Conservation (phyloP, 78 protist species). For the Speleostelium caveatum region DNA sequence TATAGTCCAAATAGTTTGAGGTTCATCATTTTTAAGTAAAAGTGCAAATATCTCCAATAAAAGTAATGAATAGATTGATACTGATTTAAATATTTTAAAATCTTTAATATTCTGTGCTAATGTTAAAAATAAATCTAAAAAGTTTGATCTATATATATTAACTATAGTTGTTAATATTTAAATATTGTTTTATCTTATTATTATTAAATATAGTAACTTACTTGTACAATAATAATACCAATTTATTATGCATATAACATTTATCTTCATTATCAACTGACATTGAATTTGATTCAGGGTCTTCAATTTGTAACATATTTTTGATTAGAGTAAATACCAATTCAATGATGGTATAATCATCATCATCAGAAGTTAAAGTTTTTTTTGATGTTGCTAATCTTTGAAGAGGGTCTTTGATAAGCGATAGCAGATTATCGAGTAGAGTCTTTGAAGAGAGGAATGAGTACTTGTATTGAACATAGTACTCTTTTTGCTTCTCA, state of each 20-base stretch:
- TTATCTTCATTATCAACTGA: slow-evolving; percentile 3
- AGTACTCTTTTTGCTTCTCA: slow-evolving; percentile 5
- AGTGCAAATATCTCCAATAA: slow-evolving; percentile 60
- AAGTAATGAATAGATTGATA: slow-evolving; percentile 29
- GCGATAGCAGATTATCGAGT: neutral
- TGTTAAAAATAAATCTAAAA: slow-evolving; percentile 43
- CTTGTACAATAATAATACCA: slow-evolving; percentile 29
- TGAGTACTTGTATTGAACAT: slow-evolving; percentile 7
- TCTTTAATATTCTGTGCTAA: slow-evolving; percentile 40
- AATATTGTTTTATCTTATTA: neutral
- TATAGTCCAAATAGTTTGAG: slow-evolving; percentile 13
- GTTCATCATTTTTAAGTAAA: slow-evolving; percentile 28
- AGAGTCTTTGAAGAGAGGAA: slow-evolving; percentile 10
- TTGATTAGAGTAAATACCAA: slow-evolving; percentile 34
- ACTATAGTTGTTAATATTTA: neutral
- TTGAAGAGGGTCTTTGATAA: slow-evolving; percentile 18
- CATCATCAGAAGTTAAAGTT: neutral
- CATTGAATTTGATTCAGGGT: slow-evolving; percentile 6
- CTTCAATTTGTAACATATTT: slow-evolving; percentile 42
- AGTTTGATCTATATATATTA: neutral
- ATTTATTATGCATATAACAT: slow-evolving; percentile 24
- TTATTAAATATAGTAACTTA: neutral
- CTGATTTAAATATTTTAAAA: slow-evolving; percentile 14
- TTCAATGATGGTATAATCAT: slow-evolving; percentile 32
- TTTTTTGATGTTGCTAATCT: slow-evolving; percentile 1